Conservation (phyloP, 2,329 filamentous ascomycete species). For the Stylonectria norvegica region DNA sequence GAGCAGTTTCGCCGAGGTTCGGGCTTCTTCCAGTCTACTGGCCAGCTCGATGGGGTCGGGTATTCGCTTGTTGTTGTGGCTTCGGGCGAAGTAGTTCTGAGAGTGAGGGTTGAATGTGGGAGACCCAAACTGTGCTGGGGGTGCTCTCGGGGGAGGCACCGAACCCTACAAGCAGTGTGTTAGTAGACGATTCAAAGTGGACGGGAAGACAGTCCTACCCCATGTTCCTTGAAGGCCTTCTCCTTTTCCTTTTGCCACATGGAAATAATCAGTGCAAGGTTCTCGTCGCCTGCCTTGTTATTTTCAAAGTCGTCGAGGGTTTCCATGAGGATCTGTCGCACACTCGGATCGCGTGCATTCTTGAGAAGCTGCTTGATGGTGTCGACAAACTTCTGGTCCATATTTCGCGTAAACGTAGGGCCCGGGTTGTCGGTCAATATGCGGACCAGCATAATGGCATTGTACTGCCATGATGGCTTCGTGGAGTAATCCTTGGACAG, state of each 20-base stretch:
- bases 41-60: slow-evolving; percentile 75
- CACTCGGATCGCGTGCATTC: slow-evolving; percentile 66
- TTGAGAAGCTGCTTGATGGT: slow-evolving; percentile 73
- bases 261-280: slow-evolving; percentile 64
- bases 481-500: slow-evolving; percentile 67
- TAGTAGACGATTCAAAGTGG: slow-evolving; percentile 7
- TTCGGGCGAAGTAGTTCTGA: slow-evolving; percentile 57
- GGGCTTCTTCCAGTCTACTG: slow-evolving; percentile 82
- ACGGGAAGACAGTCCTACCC: slow-evolving; percentile 38
- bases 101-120: slow-evolving; percentile 35
- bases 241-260: slow-evolving; percentile 93
- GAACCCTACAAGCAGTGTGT: slow-evolving; percentile 17
- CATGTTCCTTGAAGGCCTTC: slow-evolving; percentile 51
- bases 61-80: slow-evolving; percentile 45
- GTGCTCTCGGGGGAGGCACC: slow-evolving; percentile 14
- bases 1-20: slow-evolving; percentile 87
- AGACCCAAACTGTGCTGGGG: slow-evolving; percentile 10
- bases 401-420: slow-evolving; percentile 80
- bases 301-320: slow-evolving; percentile 75
- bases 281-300: slow-evolving; percentile 70
- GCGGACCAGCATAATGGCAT: slow-evolving; percentile 90
- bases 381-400: slow-evolving; percentile 80
- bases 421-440: slow-evolving; percentile 93
- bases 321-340: slow-evolving; percentile 83
- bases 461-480: slow-evolving; percentile 78